A percentile compares a stretch with the other conserved stretches of the same genome.
Conservation (phyloP, 768 basidiomycete genomes). For the Pisolithus marmoratus region DNA sequence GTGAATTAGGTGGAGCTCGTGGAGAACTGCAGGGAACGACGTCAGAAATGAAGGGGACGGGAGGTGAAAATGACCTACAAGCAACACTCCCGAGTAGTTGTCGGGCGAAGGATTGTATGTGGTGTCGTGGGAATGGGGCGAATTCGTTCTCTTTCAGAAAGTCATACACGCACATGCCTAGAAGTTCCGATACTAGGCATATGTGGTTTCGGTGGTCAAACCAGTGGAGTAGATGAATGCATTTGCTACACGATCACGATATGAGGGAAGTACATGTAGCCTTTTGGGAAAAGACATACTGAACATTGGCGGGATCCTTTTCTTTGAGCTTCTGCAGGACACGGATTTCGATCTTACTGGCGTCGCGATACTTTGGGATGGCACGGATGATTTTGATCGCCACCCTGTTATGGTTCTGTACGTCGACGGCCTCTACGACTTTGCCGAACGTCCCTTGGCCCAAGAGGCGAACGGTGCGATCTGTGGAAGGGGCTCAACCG, state of each 20-base stretch:
- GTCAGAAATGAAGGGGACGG: constrained; percentile 2
- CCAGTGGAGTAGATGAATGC: constrained; percentile 90
- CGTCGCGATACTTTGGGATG: constrained; percentile 98
- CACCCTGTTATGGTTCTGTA: constrained; percentile 66
- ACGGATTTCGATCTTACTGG: constrained; percentile 95
- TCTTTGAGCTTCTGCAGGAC: constrained; percentile 89
- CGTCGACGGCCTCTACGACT: constrained; percentile 90
- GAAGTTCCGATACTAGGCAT: constrained; percentile 91
- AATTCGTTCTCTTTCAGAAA: constrained; percentile 98
- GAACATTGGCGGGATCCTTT: constrained; percentile 78
- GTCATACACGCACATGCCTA: constrained; percentile 98
- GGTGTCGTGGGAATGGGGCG: constrained; percentile 90
- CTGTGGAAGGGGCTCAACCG: constrained; percentile 37
- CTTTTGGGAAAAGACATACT: constrained; percentile 50
- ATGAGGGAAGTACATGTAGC: constrained; percentile 16
- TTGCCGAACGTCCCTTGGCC: constrained; percentile 99
- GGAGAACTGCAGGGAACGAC: constrained; percentile 58
- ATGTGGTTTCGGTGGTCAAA: constrained; percentile 98
- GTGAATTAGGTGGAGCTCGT: constrained; percentile 87
- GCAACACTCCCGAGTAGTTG: constrained; percentile 90
- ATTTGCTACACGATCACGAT: constrained; percentile 61
- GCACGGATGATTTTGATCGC: constrained; percentile 99
- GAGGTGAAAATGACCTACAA: constrained; percentile 53
- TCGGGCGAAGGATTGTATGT: constrained; percentile 93
- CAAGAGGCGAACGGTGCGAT: constrained; percentile 84